Percentiles rank a stretch among this genome's conserved stretches.
phyloP scores from a whole-genome alignment of 2,329 filamentous ascomycete species.

The Neobulgaria alba region DNA sequence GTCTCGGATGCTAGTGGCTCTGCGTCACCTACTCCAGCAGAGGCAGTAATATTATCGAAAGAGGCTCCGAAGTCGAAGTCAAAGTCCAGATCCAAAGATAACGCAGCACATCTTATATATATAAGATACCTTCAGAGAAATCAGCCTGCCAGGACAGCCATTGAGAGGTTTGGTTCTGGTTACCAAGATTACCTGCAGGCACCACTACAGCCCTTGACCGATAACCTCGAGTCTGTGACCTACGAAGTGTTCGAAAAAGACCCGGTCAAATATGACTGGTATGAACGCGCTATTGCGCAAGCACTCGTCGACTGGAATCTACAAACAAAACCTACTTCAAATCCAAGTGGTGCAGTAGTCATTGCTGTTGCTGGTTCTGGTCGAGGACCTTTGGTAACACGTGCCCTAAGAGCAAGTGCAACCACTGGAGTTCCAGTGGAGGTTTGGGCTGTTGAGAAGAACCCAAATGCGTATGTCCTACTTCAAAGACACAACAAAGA shows the following conservation, averaged over 20 bases:
- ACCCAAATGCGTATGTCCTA: constrained; percentile 93
- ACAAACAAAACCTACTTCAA: constrained; percentile 65
- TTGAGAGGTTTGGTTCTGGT: constrained; percentile 63
- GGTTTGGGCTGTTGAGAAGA: constrained; percentile 94
- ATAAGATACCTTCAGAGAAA: constrained; percentile 75
- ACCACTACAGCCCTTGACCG: constrained; percentile 85
- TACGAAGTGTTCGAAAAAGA: constrained; percentile 99
- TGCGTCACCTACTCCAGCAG: constrained; percentile 51
- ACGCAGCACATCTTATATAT: constrained; percentile 66
- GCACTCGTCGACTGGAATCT: constrained; percentile 73
- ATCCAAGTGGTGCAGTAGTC: constrained; percentile 62
- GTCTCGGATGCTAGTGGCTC: constrained; percentile 30
- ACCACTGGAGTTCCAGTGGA: constrained; percentile 69
- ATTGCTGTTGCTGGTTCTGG: constrained; percentile 91
- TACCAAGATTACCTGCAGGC: constrained; percentile 95
- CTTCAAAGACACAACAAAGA: constrained; percentile 77
- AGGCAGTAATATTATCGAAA: constrained; percentile 41
- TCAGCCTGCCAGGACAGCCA: constrained; percentile 56
- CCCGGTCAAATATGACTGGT: constrained; percentile 95
- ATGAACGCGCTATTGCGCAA: constrained; percentile 74
- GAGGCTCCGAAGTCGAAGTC: constrained; percentile 30
- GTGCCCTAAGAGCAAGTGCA: constrained; percentile 73
- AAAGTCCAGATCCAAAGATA: constrained; percentile 42
- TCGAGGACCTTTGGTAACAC: constrained; percentile 82
- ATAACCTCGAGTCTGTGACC: constrained; percentile 93